These are phyloP conservation scores for Cladophialophora carrionii DNA, from an alignment of 2,329 filamentous ascomycete species.

Conservation along the genomic window DNA sequence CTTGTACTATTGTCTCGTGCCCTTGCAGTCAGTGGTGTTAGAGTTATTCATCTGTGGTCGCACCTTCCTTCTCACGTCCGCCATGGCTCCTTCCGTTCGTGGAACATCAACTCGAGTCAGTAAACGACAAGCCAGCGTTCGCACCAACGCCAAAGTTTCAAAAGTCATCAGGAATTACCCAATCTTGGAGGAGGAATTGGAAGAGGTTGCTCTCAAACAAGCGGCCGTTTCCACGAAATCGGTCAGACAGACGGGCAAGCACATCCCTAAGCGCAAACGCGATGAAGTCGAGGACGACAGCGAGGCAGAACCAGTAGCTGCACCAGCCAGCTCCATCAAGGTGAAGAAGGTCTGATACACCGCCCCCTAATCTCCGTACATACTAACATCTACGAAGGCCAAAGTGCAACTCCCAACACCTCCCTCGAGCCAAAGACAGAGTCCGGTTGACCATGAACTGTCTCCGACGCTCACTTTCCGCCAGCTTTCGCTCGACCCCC, in stretches of 20 bases:
- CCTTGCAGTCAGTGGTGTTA: background rate
- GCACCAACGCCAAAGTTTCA: conserved; percentile 29
- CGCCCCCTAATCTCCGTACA: background rate
- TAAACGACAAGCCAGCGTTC: conserved; percentile 30
- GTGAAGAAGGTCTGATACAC: conserved; percentile 25
- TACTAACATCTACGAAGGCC: conserved; percentile 20
- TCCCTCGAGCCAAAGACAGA: conserved; percentile 20
- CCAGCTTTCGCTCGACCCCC: conserved; percentile 25
- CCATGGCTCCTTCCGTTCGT: conserved; percentile 36
- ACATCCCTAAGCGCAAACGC: conserved; percentile 30
- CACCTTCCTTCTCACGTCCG: conserved; percentile 23
- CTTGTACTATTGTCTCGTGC: background rate
- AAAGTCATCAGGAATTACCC: conserved; percentile 25
- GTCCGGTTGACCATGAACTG: conserved; percentile 19
- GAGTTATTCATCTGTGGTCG: conserved; percentile 16
- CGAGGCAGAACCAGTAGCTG: conserved; percentile 22
- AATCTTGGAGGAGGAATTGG: conserved; percentile 13
- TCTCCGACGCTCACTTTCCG: conserved; percentile 25
- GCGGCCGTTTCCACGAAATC: conserved; percentile 14
- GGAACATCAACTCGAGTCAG: conserved; percentile 24
- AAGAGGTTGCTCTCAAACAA: conserved; percentile 20
- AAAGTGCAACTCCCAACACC: conserved; percentile 29
- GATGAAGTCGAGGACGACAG: conserved; percentile 22
- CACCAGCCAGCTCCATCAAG: background rate
- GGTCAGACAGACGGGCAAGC: conserved; percentile 16